Evolutionary conservation across 257 asterid genomes (phyloP), one percentile per base, ranked within the genome.

Genomic region (Forsythia suspensa): DNA sequence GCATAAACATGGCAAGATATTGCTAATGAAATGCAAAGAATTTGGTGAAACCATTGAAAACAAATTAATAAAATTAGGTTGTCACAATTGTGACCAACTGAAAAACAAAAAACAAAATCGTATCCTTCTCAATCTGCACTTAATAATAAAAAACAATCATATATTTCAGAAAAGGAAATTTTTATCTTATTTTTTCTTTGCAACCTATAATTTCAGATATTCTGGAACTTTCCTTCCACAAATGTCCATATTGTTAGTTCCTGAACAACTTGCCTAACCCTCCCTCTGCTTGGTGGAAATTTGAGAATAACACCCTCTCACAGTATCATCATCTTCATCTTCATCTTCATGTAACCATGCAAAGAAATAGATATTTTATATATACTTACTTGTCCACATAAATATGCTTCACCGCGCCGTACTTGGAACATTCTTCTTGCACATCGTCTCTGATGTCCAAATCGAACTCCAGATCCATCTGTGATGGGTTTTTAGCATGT

Each of bases 391-490:
- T 93, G 91, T 95, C 99, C 81, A 95, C 98, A 63, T 89, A 77
- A 36, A 91, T 92, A 81, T 93, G 98, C 85, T 93, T 93, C 88
- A 95, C 98, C 43, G 73, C 76, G 20, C 98, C 99, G 85, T 93
- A 95, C 79, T 93, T 95, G 43, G 98, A 93, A 76, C 99, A 95
- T 82, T 95, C 99, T 77, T 93, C 99, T 73, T 87, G 84, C 8
- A 93, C 99, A 80, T 95, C 99, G 59, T 95, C 99, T 80, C 76
- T 88, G 42, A 95, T 95, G 83, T 95, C 99, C 89, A 92, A 76
- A 90, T 95, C 98, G 81, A 92, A 95, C 82, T 93, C 98, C 10
- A 94, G 97, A 67, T 95, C 99, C 55, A 82, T 44, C 99, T 95
- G 97, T 0, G 15, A 9, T 43, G 51, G 11, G 51, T 43, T 15